Evolutionary conservation across 192 early-diverging fungal species (phyloP).

Genomic region (Globomyces pollinis-pini): DNA sequence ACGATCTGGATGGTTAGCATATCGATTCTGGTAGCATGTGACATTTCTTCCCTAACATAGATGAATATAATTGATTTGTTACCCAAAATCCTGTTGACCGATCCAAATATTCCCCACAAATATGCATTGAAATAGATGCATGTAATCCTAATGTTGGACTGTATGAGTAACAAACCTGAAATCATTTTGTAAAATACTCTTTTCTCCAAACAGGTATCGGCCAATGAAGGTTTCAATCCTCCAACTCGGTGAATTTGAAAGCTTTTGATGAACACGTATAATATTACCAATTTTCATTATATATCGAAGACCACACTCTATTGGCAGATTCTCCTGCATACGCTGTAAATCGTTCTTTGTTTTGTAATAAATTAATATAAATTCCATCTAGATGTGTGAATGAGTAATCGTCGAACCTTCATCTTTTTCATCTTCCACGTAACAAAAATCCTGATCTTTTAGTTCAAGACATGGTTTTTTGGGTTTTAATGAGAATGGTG

Average conservation of each 20-base stretch:
- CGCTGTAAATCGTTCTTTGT: constrained; percentile 96
- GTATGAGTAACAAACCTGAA: constrained; percentile 45
- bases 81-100: constrained; percentile 84
- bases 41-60: too few species aligned
- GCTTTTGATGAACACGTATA: too few species aligned
- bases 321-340: constrained; percentile 83
- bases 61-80: too few species aligned
- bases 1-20: constrained; percentile 83
- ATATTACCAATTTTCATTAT: constrained; percentile 95
- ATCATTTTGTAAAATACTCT: constrained; percentile 57
- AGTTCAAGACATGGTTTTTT: constrained; percentile 24
- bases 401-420: constrained; percentile 1
- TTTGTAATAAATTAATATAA: constrained; percentile 83
- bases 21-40: constrained; percentile 82
- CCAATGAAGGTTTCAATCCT: too few species aligned
- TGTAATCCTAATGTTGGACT: constrained; percentile 69
- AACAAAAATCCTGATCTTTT: constrained; percentile 72
- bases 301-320: constrained; percentile 93
- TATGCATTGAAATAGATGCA: constrained; percentile 93
- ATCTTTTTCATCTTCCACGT: constrained; percentile 68
- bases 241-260: constrained; percentile 17
- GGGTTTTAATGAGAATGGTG: constrained; percentile 31
- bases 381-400: constrained; percentile 49
- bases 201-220: constrained; percentile 64
- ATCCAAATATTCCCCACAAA: constrained; percentile 91